Base-by-base conservation (phyloP, 1,284 basidiomycete species). In the Vanrija pseudolonga region DNA sequence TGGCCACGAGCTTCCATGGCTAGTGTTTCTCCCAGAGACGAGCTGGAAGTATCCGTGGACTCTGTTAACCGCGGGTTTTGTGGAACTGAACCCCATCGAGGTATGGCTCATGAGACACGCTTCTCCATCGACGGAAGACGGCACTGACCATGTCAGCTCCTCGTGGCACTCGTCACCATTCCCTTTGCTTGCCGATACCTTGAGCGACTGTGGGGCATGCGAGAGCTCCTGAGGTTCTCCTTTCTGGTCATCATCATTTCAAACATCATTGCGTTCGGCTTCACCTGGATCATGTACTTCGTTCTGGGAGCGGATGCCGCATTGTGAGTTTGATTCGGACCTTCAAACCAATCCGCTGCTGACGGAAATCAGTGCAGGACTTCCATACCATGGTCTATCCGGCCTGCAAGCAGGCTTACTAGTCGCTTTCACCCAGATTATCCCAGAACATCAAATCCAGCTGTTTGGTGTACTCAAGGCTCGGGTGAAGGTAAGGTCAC, bases 401-500 rank as follows among this genome's bases (percentile, higher is more conserved):
- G 89, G 90, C 3, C 79, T 98, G n/a, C 90, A 96, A 68, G 86
- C 86, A 46, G 89, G 85, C 4, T 83, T 95, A 61, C 81, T 98
- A 38, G 95, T 98, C 51, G 95, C 93, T 11, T 96, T 97, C 76
- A 97, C 93, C 2, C 95, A 98, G 73, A 78, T 96, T 53, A 97
- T 98, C 63, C 95, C 96, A 23, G 95, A 98, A 73, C 93, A 98
- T 67, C 94, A 97, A 74, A 86, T 98, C 6, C 95, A 98, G 72
- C 69, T 98, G 15, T 82, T 98, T 61, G 91, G 93, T 38, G 78
- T 90, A 32, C 71, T 96, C 64, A 92, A 87, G 71, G 82, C 88
- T 45, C 84, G 90, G 47, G 93, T 98, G 63, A 98, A 97, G 84
- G 92, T 89, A 50, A 42, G 77, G 68, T 7, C 7, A 14, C 0